phyloP scores from a whole-genome alignment of 2,329 filamentous ascomycete genomes.

The Stagonosporopsis chrysanthemi region DNA sequence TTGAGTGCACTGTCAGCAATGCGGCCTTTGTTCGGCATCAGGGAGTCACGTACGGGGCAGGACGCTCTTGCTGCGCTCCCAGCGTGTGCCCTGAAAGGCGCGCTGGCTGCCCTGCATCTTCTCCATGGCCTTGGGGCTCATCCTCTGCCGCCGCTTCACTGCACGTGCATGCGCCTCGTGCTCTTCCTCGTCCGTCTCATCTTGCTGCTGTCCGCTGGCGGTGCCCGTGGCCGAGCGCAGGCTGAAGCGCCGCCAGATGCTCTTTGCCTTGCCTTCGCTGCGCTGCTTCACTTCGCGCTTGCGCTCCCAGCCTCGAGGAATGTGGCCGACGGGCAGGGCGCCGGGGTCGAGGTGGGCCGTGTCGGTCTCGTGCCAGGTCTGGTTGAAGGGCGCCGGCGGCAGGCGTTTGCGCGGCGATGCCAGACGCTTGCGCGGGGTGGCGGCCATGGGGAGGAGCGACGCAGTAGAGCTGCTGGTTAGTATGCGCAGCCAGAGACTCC shows the following conservation, averaged over 20 bases:
- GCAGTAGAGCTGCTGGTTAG: conserved; percentile 16
- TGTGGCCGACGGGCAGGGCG: conserved; percentile 51
- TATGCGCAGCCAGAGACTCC: conserved; percentile 13
- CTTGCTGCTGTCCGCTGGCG: conserved; percentile 23
- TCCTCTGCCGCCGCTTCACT: conserved; percentile 55
- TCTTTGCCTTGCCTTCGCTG: conserved; percentile 50
- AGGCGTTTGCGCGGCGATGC: conserved; percentile 41
- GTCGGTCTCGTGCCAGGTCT: conserved; percentile 54
- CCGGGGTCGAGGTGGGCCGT: conserved; percentile 51
- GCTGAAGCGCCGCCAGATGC: conserved; percentile 57
- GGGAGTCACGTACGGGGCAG: conserved; percentile 39
- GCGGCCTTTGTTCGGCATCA: too few relatives aligned
- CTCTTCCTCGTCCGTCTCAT: conserved; percentile 31
- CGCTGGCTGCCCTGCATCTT: conserved; percentile 39
- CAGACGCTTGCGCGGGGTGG: conserved; percentile 42
- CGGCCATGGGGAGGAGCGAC: conserved; percentile 31
- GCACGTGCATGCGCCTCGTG: conserved; percentile 49
- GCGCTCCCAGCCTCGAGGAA: conserved; percentile 59
- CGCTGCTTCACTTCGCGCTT: conserved; percentile 52
- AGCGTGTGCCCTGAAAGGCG: conserved; percentile 48
- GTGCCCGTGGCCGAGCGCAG: conserved; percentile 42
- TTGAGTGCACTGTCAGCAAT: conserved; percentile 26
- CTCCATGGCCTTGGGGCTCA: conserved; percentile 44
- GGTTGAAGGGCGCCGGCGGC: conserved; percentile 38
- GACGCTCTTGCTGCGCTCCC: conserved; percentile 47